Base-by-base conservation (phyloP, 805 yeast species). In the Candida berthetii region DNA sequence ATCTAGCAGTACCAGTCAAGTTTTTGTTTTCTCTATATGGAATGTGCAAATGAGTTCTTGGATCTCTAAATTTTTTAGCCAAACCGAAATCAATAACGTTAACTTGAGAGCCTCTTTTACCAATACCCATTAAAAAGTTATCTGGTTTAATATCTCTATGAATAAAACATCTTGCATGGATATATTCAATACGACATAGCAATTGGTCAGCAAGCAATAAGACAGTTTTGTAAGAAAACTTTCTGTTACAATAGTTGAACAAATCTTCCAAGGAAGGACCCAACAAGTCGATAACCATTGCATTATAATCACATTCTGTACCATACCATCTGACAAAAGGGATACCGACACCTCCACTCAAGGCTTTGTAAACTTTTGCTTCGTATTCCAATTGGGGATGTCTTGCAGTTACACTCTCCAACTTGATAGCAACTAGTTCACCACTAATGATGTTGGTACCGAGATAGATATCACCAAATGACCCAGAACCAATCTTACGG, bases 241-340 rank as follows among this genome's bases (percentile, higher is more conserved):
- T 86, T 47, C 99, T 74, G 64, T 87, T 87, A 68, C 99, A 93
- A 64, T 91, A 93, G 68, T 91, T 91, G 75, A 91, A 91, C 52
- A 91, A 71, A 62, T 93, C 98, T 62, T 91, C 99, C 48, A 91
- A 72, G 1, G 96, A 85, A 4, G 98, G 98, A 6, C 99, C 99
- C 54, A 91, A 73, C 40, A 91, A 74, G 61, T 91, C 99, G 54
- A 91, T 91, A 33, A 91, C 98, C 90, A 91, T 83, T 32, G 97
- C 96, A 62, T 90, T 87, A 60, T 88, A 91, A 60, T 90, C 97
- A 53, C 96, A 87, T 62, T 91, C 98, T 2, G 95, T 85, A 31
- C 98, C 99, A 62, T 80, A 90, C 95, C 96, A 91, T 62, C 98
- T 80, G 28, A 91, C 89, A 65, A 89, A 90, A 3, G 99, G 98